Evolutionary conservation across 257 asterid genomes (phyloP).

Genomic region (Pogostemon cablin): DNA sequence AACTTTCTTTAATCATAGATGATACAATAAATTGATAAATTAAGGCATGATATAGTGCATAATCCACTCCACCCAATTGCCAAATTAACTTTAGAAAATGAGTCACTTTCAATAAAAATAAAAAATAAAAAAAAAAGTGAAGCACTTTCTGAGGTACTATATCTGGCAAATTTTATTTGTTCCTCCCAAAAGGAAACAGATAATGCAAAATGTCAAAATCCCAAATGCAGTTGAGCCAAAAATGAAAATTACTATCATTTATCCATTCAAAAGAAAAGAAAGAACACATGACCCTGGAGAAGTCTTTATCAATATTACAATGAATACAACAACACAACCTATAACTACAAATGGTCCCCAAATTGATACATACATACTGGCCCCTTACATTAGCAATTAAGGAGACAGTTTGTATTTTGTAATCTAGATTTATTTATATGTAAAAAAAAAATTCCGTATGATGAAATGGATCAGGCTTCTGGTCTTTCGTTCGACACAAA

Average conservation of each 20-base stretch:
- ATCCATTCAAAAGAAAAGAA: neutral
- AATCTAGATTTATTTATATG: neutral
- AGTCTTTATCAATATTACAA: conserved; percentile 29
- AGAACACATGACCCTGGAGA: conserved; percentile 13
- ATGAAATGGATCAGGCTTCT: conserved; percentile 8
- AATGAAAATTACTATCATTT: neutral
- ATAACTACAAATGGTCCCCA: conserved; percentile 29
- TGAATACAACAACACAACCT: conserved; percentile 23
- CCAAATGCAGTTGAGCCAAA: conserved; percentile 6
- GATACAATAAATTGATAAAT: neutral
- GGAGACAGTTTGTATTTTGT: conserved; percentile 28
- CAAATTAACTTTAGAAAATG: neutral
- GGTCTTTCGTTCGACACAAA: neutral
- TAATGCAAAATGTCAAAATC: neutral
- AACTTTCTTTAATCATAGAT: neutral
- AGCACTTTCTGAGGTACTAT: neutral
- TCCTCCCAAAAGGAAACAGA: neutral
- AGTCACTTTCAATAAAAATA: neutral
- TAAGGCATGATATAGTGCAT: neutral
- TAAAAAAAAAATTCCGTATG: conserved; percentile 15
- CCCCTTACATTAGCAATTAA: conserved; percentile 29
- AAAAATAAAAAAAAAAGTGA: neutral
- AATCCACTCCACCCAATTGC: neutral
- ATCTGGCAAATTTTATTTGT: neutral
- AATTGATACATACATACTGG: conserved; percentile 25